These are phyloP conservation scores for Xylariaceae sp. DNA, from an alignment of 2,329 filamentous ascomycete genomes.

Conservation along the genomic window DNA sequence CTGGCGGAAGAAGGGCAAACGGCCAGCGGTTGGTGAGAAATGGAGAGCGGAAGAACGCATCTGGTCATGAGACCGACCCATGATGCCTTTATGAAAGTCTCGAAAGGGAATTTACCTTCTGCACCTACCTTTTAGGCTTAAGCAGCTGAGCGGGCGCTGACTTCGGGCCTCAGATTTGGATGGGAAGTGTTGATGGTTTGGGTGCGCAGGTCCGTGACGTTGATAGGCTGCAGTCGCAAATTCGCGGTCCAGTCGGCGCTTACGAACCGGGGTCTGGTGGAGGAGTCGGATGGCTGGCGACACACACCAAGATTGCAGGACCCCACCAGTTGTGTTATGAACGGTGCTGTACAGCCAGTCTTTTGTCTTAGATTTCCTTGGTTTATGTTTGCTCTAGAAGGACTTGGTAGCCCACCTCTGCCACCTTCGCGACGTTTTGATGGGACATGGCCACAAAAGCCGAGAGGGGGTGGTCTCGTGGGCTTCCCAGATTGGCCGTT, in stretches of 20 bases:
- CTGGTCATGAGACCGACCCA: constrained; percentile 32
- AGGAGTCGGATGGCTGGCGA: constrained; percentile 48
- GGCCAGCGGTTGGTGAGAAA: constrained; percentile 37
- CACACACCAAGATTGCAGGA: constrained; percentile 45
- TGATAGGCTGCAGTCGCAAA: constrained; percentile 48
- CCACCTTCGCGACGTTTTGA: constrained; percentile 31
- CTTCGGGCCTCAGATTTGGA: constrained; percentile 32
- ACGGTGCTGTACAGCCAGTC: constrained; percentile 47
- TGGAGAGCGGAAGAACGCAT: constrained; percentile 23
- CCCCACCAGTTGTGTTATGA: constrained; percentile 48
- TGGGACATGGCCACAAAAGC: constrained; percentile 45
- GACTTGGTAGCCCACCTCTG: constrained; percentile 32
- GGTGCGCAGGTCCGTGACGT: constrained; percentile 36
- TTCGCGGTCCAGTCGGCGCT: constrained; percentile 51
- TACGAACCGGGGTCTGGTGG: constrained; percentile 45
- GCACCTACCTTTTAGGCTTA: constrained; percentile 35
- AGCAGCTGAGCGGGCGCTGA: constrained; percentile 36
- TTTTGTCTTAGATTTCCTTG: constrained; percentile 53
- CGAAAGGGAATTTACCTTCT: constrained; percentile 30
- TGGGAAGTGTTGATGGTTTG: constrained; percentile 39
- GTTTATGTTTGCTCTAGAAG: constrained; percentile 37
- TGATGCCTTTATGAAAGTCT: constrained; percentile 33
- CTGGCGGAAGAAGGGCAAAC: constrained; percentile 26
- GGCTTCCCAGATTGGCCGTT: constrained; percentile 42
- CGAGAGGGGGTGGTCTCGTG: constrained; percentile 46